Evolutionary conservation across 75 land plant species (phyloP), one percentile per base, ranked within the genome.

Genomic region (Chamaecyparis obtusa): DNA sequence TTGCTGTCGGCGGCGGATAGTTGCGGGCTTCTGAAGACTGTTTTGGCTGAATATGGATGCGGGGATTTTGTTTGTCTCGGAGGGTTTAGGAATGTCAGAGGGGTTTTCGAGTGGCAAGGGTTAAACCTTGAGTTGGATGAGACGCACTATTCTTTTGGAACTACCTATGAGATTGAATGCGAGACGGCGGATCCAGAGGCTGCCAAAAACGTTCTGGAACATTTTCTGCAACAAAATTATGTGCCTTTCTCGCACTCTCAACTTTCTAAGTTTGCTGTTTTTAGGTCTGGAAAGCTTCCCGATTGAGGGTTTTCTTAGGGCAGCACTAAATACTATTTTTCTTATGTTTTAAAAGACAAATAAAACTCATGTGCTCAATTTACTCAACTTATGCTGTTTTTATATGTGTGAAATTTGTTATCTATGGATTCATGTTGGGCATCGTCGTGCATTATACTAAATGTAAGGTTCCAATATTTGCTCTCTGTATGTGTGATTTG

Each of bases 51-150:
- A 84, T 96, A 92, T 69, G 89, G 87, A 13, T 86, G 87, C 77
- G 86, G 80, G 54, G 87, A 88, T 35, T 93, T 94, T 32, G 92
- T 93, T 44, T 96, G 99, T 84, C 87, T 96, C 35, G 99, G 98
- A 11, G 98, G 98, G 82, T 97, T 96, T 81, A 86, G 91, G 90
- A 97, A 97, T 84, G 98, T 96, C 43, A 90, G 99, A 83, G 91
- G 90, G 24, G 96, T 97, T 33, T 95, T 93, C 83, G 90, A 90
- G 46, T 97, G 99, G 99, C 86, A 93, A 85, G 96, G 94, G 27
- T 84, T 93, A 83, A 92, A 46, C 60, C 78, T 97, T 83, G 99
- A 97, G 91, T 88, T 97, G n/a, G 99, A 97, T 82, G 98, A 97
- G 92, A 96, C 99, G 64, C 87, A 85, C 51, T 97, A 86, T 85